Evolutionary conservation across 768 basidiomycete genomes (phyloP).

Genomic region (Amanita rimosa): DNA sequence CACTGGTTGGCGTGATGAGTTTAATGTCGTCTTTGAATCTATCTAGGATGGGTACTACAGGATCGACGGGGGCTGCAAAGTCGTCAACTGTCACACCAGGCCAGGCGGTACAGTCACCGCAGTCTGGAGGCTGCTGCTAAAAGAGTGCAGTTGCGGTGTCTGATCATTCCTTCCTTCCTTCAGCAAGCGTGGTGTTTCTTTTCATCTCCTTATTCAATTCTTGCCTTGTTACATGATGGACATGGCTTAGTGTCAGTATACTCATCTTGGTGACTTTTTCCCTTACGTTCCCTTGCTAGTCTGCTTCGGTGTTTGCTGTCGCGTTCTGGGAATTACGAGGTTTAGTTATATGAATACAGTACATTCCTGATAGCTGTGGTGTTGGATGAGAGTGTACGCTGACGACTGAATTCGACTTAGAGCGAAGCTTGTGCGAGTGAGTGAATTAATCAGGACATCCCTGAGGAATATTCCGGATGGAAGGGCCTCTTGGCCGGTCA

Average conservation of each 20-base stretch:
- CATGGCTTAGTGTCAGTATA: slow-evolving; percentile 5
- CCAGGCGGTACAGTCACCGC: slow-evolving; percentile 71
- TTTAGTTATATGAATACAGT: slow-evolving; percentile 4
- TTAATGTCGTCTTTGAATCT: background rate
- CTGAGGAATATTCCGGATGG: no score
- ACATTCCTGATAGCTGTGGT: slow-evolving; percentile 3
- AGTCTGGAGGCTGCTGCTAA: slow-evolving; percentile 73
- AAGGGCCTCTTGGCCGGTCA: background rate
- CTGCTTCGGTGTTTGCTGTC: background rate
- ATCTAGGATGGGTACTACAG: slow-evolving; percentile 74
- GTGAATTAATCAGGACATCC: no score
- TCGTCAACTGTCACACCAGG: slow-evolving; percentile 78
- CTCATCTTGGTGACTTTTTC: slow-evolving; percentile 1
- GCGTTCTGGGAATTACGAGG: background rate
- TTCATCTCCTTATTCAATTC: background rate
- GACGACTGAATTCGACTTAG: no score
- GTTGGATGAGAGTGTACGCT: background rate
- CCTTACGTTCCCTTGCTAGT: background rate
- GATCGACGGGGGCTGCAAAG: slow-evolving; percentile 66
- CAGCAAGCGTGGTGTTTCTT: background rate
- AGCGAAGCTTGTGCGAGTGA: no score
- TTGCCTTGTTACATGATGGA: slow-evolving; percentile 2
- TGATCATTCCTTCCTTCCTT: background rate
- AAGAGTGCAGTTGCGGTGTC: slow-evolving; percentile 6
- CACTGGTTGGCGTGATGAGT: background rate